These are phyloP conservation scores for Sordariomycetes sp. DNA, from an alignment of 2,329 filamentous ascomycete species.

Conservation along the genomic window DNA sequence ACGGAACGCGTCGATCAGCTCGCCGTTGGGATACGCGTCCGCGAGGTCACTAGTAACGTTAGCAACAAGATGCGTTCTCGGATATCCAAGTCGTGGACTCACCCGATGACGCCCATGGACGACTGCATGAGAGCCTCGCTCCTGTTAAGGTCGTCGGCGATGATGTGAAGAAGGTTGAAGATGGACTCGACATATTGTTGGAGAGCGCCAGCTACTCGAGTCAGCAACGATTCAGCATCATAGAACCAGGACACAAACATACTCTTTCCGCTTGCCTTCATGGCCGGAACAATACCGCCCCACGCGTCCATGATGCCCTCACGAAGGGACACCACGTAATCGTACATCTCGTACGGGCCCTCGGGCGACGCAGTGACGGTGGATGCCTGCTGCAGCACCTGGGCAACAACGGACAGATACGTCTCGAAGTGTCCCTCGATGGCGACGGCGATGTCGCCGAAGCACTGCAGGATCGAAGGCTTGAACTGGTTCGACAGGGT, in stretches of 20 bases:
- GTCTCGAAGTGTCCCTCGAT: conserved; percentile 87
- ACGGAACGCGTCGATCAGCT: conserved; percentile 74
- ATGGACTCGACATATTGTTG: conserved; percentile 72
- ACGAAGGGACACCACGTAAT: conserved; percentile 87
- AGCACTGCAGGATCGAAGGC: conserved; percentile 93
- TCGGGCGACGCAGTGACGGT: conserved; percentile 68
- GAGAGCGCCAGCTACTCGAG: conserved; percentile 47
- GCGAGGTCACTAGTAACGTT: conserved; percentile 63
- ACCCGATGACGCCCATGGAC: conserved; percentile 97
- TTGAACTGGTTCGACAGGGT: conserved; percentile 93
- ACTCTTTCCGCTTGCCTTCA: conserved; percentile 75
- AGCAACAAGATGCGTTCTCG: conserved; percentile 13
- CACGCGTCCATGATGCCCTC: conserved; percentile 99
- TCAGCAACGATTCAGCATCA: background rate
- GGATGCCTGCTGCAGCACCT: conserved; percentile 87
- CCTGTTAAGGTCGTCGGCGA: conserved; percentile 72
- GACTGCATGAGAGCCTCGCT: conserved; percentile 86
- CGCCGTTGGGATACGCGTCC: conserved; percentile 83
- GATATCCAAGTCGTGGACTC: conserved; percentile 21
- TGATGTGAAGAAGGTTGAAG: conserved; percentile 71
- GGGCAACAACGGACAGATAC: conserved; percentile 82
- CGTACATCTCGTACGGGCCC: conserved; percentile 85
- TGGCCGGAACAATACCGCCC: conserved; percentile 90
- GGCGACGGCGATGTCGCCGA: conserved; percentile 92
- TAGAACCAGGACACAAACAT: conserved; percentile 18